phyloP scores from a whole-genome alignment of 192 early-diverging fungal genomes.

The Phlyctochytrium bullatum region DNA sequence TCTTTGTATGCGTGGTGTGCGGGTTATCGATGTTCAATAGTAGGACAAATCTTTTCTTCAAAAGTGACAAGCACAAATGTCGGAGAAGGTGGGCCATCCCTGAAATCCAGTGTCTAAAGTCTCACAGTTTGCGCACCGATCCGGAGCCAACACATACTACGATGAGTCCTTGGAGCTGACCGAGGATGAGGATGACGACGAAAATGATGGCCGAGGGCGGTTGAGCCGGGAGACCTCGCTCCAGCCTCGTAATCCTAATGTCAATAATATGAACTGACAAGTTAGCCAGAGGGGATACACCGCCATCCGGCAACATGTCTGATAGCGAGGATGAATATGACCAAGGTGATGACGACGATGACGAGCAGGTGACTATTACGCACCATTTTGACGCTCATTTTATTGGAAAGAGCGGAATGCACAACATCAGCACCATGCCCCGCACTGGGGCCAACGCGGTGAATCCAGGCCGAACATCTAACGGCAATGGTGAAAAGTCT shows the following conservation, averaged over 20 bases:
- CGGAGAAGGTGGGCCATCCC: too few relatives aligned
- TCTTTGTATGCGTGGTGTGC: too few relatives aligned
- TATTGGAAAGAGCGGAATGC: neutral
- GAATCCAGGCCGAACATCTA: neutral
- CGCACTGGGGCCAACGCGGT: neutral
- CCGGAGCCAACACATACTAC: slow-evolving; percentile 41
- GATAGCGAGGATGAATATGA: slow-evolving; percentile 49
- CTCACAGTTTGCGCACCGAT: too few relatives aligned
- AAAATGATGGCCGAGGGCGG: slow-evolving; percentile 19
- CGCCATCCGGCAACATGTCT: slow-evolving; percentile 42
- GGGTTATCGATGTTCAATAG: too few relatives aligned
- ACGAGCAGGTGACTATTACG: slow-evolving; percentile 16
- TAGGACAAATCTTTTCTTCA: too few relatives aligned
- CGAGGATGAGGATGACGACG: slow-evolving; percentile 33
- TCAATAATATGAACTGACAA: neutral
- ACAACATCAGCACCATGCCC: neutral
- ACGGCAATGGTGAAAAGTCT: neutral
- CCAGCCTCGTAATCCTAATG: slow-evolving; percentile 15
- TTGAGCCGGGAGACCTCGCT: slow-evolving; percentile 20
- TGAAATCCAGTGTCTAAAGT: too few relatives aligned
- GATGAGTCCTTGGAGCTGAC: slow-evolving; percentile 44
- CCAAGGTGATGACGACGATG: slow-evolving; percentile 40
- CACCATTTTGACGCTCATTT: too few relatives aligned
- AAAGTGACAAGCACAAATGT: too few relatives aligned
- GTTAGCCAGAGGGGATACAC: slow-evolving; percentile 40